phyloP scores from a whole-genome alignment of 331 rosid genomes.

The Rosa hybrid region DNA sequence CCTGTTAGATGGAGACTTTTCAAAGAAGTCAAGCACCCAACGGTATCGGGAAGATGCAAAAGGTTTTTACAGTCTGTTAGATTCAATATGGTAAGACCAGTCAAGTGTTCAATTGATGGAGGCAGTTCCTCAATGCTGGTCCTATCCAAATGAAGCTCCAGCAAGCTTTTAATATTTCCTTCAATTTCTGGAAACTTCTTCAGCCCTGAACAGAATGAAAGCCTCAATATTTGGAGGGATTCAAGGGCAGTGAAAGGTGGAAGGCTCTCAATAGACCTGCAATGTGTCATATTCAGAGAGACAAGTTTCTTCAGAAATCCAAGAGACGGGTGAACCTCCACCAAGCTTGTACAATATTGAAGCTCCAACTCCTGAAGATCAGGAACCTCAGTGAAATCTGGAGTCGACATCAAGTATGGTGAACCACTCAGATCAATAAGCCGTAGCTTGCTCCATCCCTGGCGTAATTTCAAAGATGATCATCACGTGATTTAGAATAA shows the following conservation, averaged over 20 bases:
- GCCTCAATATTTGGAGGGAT: neutral
- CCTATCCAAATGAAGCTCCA: neutral
- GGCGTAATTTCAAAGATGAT: neutral
- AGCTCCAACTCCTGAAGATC: neutral
- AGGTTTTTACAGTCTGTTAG: neutral
- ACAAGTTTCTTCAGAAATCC: neutral
- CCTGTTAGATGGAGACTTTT: neutral
- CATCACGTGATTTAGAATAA: neutral
- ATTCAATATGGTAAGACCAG: neutral
- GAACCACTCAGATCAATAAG: neutral
- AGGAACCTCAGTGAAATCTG: slow-evolving; percentile 1
- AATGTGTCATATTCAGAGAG: neutral
- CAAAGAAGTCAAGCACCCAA: slow-evolving; percentile 10
- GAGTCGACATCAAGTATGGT: neutral
- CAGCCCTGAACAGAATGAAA: neutral
- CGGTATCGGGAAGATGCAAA: slow-evolving; percentile 3
- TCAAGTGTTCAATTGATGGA: neutral
- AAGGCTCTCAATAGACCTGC: neutral
- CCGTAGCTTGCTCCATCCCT: neutral
- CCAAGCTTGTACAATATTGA: neutral
- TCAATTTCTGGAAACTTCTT: neutral
- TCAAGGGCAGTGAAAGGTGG: neutral
- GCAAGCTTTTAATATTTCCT: neutral
- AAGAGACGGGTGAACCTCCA: neutral
- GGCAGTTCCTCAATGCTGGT: neutral